Percentiles rank a stretch among this genome's conserved stretches.
phyloP scores from a whole-genome alignment of 2,329 filamentous ascomycete genomes.

The Rhynchosporium secalis region DNA sequence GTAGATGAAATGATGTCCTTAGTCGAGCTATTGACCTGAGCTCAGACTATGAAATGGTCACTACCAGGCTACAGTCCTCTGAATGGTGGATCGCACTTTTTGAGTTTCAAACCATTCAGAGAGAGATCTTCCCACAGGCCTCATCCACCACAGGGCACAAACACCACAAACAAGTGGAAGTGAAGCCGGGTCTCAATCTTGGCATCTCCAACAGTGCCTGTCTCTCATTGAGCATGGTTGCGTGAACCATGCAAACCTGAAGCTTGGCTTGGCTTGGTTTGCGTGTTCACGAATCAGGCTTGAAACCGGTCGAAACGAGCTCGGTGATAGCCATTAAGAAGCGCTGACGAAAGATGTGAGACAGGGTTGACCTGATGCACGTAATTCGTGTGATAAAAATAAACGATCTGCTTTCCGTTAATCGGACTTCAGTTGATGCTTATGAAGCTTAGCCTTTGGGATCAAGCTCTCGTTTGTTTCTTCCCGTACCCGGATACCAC shows the following conservation, averaged over 20 bases:
- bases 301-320: conserved; percentile 13
- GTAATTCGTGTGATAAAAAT: no score
- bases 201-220: conserved; percentile 10
- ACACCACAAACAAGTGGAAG: background rate
- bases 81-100: no score
- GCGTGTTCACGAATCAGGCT: conserved; percentile 8
- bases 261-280: conserved; percentile 3
- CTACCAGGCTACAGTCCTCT: no score
- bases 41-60: no score
- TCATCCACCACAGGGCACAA: background rate
- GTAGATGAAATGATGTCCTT: no score
- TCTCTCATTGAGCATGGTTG: conserved; percentile 7
- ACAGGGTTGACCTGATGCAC: conserved; percentile 1
- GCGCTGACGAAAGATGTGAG: conserved; percentile 1
- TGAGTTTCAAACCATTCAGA: background rate
- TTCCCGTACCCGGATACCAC: background rate
- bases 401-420: no score
- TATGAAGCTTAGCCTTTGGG: background rate
- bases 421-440: background rate
- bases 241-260: background rate
- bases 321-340: conserved; percentile 5
- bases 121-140: background rate
- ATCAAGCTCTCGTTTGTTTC: conserved; percentile 1
- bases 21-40: no score
- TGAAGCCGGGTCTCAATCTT: conserved; percentile 10